A percentile compares a stretch with the other conserved stretches of the same genome.
These are phyloP conservation scores for Cudoniella acicularis DNA, from an alignment of 495 filamentous ascomycete species.

Conservation along the genomic window DNA sequence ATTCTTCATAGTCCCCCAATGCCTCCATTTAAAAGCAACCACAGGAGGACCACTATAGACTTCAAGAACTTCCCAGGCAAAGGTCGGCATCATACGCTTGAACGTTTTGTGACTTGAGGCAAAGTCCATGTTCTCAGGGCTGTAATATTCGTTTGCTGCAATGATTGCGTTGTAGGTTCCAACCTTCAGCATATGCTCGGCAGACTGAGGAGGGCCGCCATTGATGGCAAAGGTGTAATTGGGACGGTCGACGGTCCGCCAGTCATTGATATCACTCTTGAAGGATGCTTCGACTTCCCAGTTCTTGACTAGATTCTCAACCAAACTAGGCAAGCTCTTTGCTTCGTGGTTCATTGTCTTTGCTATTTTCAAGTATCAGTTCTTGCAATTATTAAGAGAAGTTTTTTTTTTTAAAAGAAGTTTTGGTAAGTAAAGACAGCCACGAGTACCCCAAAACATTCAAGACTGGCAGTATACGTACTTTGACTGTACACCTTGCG, in stretches of 20 bases:
- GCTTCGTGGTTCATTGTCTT: slow-evolving; percentile 50
- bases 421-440: no score
- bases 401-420: no score
- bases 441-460: no score
- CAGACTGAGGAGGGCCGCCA: slow-evolving; percentile 48
- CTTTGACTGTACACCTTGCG: slow-evolving; percentile 45
- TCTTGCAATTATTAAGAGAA: no score
- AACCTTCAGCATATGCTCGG: slow-evolving; percentile 61
- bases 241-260: slow-evolving; percentile 55
- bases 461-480: no score
- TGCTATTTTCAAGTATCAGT: slow-evolving; percentile 30
- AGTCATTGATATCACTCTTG: slow-evolving; percentile 56
- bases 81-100: slow-evolving; percentile 66
- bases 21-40: slow-evolving; percentile 59
- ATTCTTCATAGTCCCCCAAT: slow-evolving; percentile 62
- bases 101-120: slow-evolving; percentile 61
- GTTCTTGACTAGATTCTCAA: slow-evolving; percentile 69
- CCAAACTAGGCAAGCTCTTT: slow-evolving; percentile 51
- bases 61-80: slow-evolving; percentile 67
- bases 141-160: slow-evolving; percentile 56
- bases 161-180: slow-evolving; percentile 69
- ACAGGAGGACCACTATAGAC: slow-evolving; percentile 58
- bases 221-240: slow-evolving; percentile 61
- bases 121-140: slow-evolving; percentile 53
- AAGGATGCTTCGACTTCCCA: slow-evolving; percentile 69